phyloP scores from a whole-genome alignment of 2,329 filamentous ascomycete species.

The Moelleriella libera region DNA sequence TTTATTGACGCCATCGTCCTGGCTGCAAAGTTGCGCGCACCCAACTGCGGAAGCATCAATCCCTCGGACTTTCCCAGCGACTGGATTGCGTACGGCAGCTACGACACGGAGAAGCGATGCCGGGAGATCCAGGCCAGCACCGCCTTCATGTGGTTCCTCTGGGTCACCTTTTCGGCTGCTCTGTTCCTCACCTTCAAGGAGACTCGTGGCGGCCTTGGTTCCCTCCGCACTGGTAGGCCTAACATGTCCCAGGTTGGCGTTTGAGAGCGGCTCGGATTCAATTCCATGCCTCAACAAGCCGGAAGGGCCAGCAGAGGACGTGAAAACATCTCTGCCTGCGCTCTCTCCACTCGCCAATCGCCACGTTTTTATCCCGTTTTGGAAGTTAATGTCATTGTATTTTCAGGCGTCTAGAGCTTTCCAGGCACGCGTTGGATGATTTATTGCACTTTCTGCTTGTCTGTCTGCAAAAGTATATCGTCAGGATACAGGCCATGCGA shows the following conservation, averaged over 20 bases:
- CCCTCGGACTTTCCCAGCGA: slow-evolving; percentile 20
- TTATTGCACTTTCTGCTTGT: too few relatives aligned
- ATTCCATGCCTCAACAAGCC: background rate
- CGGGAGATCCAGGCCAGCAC: slow-evolving; percentile 60
- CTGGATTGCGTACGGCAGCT: slow-evolving; percentile 50
- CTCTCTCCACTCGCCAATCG: background rate
- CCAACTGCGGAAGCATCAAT: slow-evolving; percentile 48
- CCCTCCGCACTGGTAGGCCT: slow-evolving; percentile 27
- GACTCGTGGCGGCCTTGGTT: slow-evolving; percentile 30
- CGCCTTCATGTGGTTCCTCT: slow-evolving; percentile 71
- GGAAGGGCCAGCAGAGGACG: background rate
- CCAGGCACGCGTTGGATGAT: background rate
- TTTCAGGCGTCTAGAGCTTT: slow-evolving; percentile 2
- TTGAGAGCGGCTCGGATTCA: slow-evolving; percentile 12
- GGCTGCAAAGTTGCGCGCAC: slow-evolving; percentile 52
- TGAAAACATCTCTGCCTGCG: background rate
- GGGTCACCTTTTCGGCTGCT: slow-evolving; percentile 43
- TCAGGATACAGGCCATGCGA: too few relatives aligned
- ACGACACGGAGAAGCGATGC: slow-evolving; percentile 49
- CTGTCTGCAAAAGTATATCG: too few relatives aligned
- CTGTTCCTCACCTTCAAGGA: slow-evolving; percentile 40
- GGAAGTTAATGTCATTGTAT: slow-evolving; percentile 1
- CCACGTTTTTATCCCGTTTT: background rate
- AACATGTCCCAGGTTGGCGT: slow-evolving; percentile 44
- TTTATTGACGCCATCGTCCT: slow-evolving; percentile 58